phyloP scores from a whole-genome alignment of 805 yeast species.

The Saturnispora ahearnii region DNA sequence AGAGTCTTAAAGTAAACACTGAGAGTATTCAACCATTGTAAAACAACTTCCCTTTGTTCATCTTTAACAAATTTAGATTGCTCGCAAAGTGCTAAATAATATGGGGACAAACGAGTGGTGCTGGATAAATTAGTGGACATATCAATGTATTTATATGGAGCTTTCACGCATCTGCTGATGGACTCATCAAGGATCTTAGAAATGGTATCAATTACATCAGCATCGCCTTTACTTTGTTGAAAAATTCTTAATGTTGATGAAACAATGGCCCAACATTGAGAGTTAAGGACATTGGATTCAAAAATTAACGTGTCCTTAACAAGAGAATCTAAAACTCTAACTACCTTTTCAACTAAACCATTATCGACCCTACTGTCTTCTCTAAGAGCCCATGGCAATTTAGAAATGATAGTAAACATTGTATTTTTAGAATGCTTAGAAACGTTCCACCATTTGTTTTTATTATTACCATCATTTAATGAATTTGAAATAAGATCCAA shows the following conservation, averaged over 20 bases:
- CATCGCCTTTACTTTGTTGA: constrained; percentile 7
- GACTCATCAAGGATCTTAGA: constrained; percentile 71
- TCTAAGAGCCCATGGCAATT: constrained; percentile 32
- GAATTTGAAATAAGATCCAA: constrained; percentile 50
- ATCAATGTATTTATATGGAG: constrained; percentile 85
- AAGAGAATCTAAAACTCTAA: constrained; percentile 40
- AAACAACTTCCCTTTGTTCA: constrained; percentile 16
- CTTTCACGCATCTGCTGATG: constrained; percentile 54
- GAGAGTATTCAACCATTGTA: constrained; percentile 44
- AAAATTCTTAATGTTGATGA: constrained; percentile 33
- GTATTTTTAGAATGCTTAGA: constrained; percentile 40
- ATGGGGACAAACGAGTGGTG: constrained; percentile 37
- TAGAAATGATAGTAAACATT: constrained; percentile 57
- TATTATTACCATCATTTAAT: constrained; percentile 7
- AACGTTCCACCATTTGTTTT: constrained; percentile 71
- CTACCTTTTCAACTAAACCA: constrained; percentile 30
- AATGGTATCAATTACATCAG: constrained; percentile 27
- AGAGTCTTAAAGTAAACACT: constrained; percentile 38
- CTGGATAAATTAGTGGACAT: constrained; percentile 20
- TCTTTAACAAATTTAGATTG: constrained; percentile 53
- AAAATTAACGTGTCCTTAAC: constrained; percentile 47
- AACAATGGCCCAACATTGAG: constrained; percentile 49
- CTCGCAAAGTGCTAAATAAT: constrained; percentile 50
- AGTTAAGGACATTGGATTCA: constrained; percentile 33
- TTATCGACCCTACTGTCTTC: constrained; percentile 14